Evolutionary conservation across 1,139 yeast genomes (phyloP), one percentile per base, ranked within the genome.

Genomic region (Scheffersomyces quercinus): DNA sequence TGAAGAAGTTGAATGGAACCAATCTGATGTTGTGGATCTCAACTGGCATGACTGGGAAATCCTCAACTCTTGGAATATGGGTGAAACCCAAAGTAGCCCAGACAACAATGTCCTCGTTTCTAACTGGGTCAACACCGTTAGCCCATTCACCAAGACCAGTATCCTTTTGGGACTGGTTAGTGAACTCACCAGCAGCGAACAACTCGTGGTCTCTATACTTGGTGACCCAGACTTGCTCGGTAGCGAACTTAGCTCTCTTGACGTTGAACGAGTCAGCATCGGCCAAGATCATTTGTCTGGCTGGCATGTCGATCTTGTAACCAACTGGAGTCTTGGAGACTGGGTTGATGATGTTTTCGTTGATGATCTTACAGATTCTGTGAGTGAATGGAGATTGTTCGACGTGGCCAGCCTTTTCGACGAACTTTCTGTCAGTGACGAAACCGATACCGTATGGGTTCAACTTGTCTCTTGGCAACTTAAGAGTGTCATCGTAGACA

Each of bases 11-110:
- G 58, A 77, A 70, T 42, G 96, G 96, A 42, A 78, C 75, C 50
- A 88, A 75, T 49, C 81, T 77, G 54, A 88, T 82, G 61, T 78
- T 84, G 58, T 74, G 78, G 55, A 81, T 81, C 70, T 88, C 96
- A 46, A 83, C 87, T 36, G 96, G 95, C 96, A 88, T 88, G 49
- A 88, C 95, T 42, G 96, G 96, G 86, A 87, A 88, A 67, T 88
- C 96, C 70, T 88, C 96, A 30, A 85, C 85, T 59, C 91, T 80
- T 55, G 95, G 95, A 59, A 88, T 81, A 64, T 88, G 96, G 24
- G 96, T 88, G 70, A 88, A 79, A 28, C 91, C 95, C 63, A 88
- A 67, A 39, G 96, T 87, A 55, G 90, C 89, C 95, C 95, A 88
- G 44, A 88, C 83, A 45, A 88, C 95, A 51, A 84, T 65, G 56